Conservation (phyloP, 2,329 filamentous ascomycete genomes). For the Nigrograna mackinnonii region DNA sequence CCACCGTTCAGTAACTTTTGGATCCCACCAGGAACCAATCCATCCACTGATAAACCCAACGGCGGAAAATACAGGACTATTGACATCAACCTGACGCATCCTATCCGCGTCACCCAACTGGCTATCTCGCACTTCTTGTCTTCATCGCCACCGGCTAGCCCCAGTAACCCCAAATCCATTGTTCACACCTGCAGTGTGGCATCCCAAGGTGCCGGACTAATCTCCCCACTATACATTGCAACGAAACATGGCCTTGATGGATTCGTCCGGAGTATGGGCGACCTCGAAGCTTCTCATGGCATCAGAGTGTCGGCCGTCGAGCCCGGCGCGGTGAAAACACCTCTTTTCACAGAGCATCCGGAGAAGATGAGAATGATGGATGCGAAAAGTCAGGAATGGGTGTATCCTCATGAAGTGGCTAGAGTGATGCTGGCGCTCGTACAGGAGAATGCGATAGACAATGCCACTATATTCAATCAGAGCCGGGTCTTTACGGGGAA, state of each 20-base stretch:
- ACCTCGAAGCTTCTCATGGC: slow-evolving; percentile 28
- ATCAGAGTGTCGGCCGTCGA: slow-evolving; percentile 59
- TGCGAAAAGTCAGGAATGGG: slow-evolving; percentile 6
- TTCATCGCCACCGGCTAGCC: slow-evolving; percentile 4
- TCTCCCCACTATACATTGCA: background rate
- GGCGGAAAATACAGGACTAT: slow-evolving; percentile 32
- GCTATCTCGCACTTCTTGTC: slow-evolving; percentile 36
- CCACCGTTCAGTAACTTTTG: slow-evolving; percentile 38
- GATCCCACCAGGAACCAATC: slow-evolving; percentile 29
- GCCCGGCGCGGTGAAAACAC: slow-evolving; percentile 59
- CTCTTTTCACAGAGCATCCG: slow-evolving; percentile 53
- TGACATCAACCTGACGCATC: slow-evolving; percentile 45
- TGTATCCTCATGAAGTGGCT: background rate
- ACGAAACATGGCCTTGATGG: background rate
- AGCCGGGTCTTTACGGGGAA: background rate
- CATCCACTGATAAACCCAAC: slow-evolving; percentile 25
- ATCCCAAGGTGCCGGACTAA: background rate
- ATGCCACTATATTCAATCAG: background rate
- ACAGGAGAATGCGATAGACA: background rate
- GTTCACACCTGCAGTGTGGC: slow-evolving; percentile 9
- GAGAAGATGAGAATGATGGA: background rate
- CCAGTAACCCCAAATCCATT: background rate
- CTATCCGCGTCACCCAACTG: slow-evolving; percentile 42
- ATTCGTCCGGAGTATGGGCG: background rate
- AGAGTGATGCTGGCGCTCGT: background rate